Conservation (phyloP, 306 rosid species). For the Lagenaria siceraria region DNA sequence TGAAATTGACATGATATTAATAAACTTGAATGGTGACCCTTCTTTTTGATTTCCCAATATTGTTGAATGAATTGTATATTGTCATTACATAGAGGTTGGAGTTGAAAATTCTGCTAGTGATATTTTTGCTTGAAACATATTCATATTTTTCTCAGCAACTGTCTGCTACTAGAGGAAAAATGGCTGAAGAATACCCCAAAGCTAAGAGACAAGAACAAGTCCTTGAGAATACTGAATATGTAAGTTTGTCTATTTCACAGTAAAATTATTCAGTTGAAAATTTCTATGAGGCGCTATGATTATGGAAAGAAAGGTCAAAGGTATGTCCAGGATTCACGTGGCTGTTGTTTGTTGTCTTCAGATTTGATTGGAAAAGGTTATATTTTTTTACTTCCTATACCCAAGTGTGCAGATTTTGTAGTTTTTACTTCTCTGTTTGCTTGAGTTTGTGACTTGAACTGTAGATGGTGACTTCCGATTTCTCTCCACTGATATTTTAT, state of each 20-base stretch:
- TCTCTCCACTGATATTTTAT: background rate
- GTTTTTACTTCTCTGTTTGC: background rate
- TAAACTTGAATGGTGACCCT: background rate
- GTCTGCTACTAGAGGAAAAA: slow-evolving; percentile 17
- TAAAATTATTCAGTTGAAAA: background rate
- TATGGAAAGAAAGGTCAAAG: background rate
- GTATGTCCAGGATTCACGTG: background rate
- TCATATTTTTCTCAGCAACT: slow-evolving; percentile 53
- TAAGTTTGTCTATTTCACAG: slow-evolving; percentile 19
- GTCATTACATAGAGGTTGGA: background rate
- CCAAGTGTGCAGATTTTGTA: background rate
- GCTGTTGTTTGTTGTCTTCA: background rate
- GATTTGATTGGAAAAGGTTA: background rate
- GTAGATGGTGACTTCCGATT: background rate
- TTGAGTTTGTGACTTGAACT: background rate
- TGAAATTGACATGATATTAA: background rate
- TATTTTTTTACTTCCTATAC: background rate
- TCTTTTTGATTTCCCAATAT: background rate
- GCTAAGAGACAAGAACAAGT: slow-evolving; percentile 19
- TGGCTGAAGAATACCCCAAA: slow-evolving; percentile 13
- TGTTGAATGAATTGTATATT: background rate
- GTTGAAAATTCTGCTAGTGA: background rate
- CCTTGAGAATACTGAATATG: slow-evolving; percentile 11
- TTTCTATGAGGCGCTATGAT: background rate
- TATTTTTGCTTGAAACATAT: background rate